Percentiles rank a stretch among this genome's conserved stretches.
Evolutionary conservation across 2,329 filamentous ascomycete genomes (phyloP).

Genomic region (Pseudocercospora fuligena): DNA sequence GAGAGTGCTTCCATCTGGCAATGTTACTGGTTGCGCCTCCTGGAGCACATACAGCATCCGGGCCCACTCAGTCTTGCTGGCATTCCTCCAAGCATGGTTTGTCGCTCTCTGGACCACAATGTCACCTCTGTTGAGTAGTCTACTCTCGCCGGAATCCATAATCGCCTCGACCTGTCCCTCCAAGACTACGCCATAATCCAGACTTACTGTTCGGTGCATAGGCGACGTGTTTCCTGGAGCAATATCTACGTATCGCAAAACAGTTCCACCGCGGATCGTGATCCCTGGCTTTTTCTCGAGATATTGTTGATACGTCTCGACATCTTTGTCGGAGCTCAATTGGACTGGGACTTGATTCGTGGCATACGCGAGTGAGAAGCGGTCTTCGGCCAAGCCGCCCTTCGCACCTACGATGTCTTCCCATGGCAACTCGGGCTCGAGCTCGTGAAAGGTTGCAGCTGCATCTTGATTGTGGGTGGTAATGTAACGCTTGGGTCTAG

Average conservation of each 20-base stretch:
- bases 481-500: constrained; percentile 43
- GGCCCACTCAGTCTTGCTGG: constrained; percentile 25
- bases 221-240: constrained; percentile 41
- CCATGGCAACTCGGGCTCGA: constrained; percentile 11
- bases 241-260: constrained; percentile 44
- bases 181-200: constrained; percentile 47
- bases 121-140: constrained; percentile 43
- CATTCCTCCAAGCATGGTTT: constrained; percentile 34
- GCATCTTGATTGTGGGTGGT: constrained; percentile 44
- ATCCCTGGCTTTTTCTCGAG: constrained; percentile 32
- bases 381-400: constrained; percentile 18
- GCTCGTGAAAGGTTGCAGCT: constrained; percentile 41
- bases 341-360: constrained; percentile 34
- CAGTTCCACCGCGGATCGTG: constrained; percentile 37
- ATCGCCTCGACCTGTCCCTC: constrained; percentile 45
- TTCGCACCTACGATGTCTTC: constrained; percentile 8
- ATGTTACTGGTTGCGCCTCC: constrained; percentile 12
- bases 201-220: constrained; percentile 45
- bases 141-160: constrained; percentile 43
- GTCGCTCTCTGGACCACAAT: constrained; percentile 38
- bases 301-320: constrained; percentile 39
- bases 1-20: constrained; percentile 1
- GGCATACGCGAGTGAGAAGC: constrained; percentile 22
- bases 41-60: constrained; percentile 25
- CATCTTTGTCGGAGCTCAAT: constrained; percentile 6